Evolutionary conservation across 2,329 filamentous ascomycete genomes (phyloP).

Genomic region (Cladosporium sp.): DNA sequence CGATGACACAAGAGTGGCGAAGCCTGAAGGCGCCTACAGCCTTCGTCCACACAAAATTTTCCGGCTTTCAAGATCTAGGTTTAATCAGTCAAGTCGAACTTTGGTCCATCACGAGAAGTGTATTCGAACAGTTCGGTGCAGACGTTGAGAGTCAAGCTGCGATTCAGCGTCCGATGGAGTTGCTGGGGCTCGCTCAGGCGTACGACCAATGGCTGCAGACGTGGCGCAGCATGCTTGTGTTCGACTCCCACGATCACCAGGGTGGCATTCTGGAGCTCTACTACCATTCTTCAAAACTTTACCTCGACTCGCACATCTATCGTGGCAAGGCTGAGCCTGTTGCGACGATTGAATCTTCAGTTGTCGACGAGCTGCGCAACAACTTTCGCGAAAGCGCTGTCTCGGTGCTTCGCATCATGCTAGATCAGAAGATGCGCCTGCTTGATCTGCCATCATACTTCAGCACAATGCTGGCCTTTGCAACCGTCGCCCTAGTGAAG

Average conservation of each 20-base stretch:
- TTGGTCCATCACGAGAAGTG: conserved; percentile 24
- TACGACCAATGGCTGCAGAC: conserved; percentile 25
- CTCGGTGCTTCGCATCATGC: conserved; percentile 22
- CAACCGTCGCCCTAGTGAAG: conserved; percentile 29
- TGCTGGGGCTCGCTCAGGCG: conserved; percentile 24
- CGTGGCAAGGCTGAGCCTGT: conserved; percentile 22
- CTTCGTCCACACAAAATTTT: conserved; percentile 31
- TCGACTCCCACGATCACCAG: conserved; percentile 20
- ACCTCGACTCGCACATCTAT: conserved; percentile 26
- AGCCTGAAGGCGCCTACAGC: conserved; percentile 26
- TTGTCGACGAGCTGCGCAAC: conserved; percentile 25
- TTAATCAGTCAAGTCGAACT: conserved; percentile 26
- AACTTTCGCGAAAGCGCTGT: conserved; percentile 25
- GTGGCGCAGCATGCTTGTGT: conserved; percentile 26
- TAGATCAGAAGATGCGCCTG: conserved; percentile 27
- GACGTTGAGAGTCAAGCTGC: conserved; percentile 26
- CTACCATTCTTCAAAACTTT: conserved; percentile 27
- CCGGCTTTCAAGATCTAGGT: conserved; percentile 27
- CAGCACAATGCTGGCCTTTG: conserved; percentile 30
- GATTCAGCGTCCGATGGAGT: conserved; percentile 30
- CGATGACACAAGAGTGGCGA: conserved; percentile 33
- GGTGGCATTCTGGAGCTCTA: conserved; percentile 26
- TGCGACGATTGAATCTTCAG: conserved; percentile 18
- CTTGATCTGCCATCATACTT: conserved; percentile 30
- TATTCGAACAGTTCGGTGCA: conserved; percentile 28